A percentile compares a stretch with the other conserved stretches of the same genome.
phyloP scores from a whole-genome alignment of 2,329 filamentous ascomycete species.

The Pseudopithomyces maydicus region DNA sequence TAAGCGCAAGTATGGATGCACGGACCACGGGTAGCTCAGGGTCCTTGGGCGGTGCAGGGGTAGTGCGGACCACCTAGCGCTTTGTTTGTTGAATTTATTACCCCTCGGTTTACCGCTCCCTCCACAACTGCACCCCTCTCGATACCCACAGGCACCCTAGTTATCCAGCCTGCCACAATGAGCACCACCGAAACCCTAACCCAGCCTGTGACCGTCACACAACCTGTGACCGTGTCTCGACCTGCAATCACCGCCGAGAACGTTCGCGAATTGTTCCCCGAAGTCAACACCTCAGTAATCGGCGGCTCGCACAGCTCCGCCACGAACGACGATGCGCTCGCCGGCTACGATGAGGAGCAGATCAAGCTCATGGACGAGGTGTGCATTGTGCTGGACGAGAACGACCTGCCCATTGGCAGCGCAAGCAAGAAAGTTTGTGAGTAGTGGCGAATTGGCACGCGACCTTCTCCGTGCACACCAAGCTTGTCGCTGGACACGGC shows the following conservation, averaged over 20 bases:
- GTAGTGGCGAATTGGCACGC: conserved; percentile 40
- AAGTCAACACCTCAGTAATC: conserved; percentile 69
- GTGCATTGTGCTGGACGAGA: conserved; percentile 93
- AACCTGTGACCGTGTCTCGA: conserved; percentile 27
- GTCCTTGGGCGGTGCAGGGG: conserved; percentile 6
- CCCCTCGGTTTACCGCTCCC: conserved; percentile 2
- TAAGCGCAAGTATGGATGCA: not conserved
- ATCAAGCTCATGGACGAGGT: conserved; percentile 98
- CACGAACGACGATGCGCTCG: conserved; percentile 69
- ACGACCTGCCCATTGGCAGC: conserved; percentile 91
- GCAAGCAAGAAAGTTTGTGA: conserved; percentile 97
- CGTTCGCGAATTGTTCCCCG: conserved; percentile 87
- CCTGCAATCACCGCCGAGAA: conserved; percentile 81
- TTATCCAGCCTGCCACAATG: conserved; percentile 30
- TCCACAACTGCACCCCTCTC: not conserved
- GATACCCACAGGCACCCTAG: not conserved
- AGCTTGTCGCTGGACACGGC: conserved; percentile 15
- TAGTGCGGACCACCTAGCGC: not conserved
- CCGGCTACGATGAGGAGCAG: conserved; percentile 95
- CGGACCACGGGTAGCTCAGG: conserved; percentile 1
- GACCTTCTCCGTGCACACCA: not conserved
- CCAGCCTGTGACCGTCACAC: conserved; percentile 32
- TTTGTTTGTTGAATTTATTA: conserved; percentile 5
- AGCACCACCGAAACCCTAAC: conserved; percentile 37
- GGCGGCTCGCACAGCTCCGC: conserved; percentile 65